These are phyloP conservation scores for Ophioceras dolichostomum DNA, from an alignment of 2,329 filamentous ascomycete genomes.

Conservation along the genomic window DNA sequence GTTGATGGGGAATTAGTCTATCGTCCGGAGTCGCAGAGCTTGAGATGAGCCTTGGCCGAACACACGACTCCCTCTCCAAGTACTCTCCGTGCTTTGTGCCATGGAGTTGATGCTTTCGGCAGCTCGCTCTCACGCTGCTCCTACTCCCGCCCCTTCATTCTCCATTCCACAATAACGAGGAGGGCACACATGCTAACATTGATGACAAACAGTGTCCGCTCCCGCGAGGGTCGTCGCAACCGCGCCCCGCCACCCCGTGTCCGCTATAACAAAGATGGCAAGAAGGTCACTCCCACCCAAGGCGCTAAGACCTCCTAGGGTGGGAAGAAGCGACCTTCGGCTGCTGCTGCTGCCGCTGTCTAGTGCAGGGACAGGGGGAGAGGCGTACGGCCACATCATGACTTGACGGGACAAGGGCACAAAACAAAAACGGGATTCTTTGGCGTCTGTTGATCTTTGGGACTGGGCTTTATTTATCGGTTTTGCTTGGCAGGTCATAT, in stretches of 20 bases:
- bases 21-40: too few relatives aligned
- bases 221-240: conserved; percentile 94
- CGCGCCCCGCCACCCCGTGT: conserved; percentile 94
- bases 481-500: neutral
- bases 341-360: too few relatives aligned
- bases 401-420: neutral
- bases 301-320: conserved; percentile 47
- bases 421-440: neutral
- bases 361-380: too few relatives aligned
- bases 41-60: conserved; percentile 29
- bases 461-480: too few relatives aligned
- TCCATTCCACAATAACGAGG: conserved; percentile 6
- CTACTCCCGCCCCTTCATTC: conserved; percentile 8
- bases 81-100: too few relatives aligned
- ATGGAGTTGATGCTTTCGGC: too few relatives aligned
- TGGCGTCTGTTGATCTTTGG: neutral
- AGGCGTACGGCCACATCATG: too few relatives aligned
- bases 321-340: neutral
- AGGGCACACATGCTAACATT: conserved; percentile 23
- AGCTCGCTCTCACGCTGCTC: too few relatives aligned
- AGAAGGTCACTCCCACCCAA: conserved; percentile 93
- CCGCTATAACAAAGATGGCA: conserved; percentile 99
- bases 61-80: conserved; percentile 4
- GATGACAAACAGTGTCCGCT: conserved; percentile 65
- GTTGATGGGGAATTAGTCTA: too few relatives aligned